Conservation (phyloP, 2,329 filamentous ascomycete species). For the Fusarium tjaetaba region DNA sequence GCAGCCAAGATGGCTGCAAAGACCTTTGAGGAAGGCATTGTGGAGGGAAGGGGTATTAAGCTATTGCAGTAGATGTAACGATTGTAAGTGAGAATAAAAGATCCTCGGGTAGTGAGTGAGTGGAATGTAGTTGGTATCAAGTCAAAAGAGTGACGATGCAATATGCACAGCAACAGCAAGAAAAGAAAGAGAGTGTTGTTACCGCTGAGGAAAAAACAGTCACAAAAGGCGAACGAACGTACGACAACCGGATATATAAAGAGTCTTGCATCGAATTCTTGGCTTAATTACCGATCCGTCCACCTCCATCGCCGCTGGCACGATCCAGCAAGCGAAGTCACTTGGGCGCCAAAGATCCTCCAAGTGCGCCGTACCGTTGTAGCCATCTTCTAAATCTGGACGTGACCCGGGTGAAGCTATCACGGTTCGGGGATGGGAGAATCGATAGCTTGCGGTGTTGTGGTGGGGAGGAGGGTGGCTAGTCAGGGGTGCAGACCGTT, state of each 20-base stretch:
- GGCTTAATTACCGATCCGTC: constrained; percentile 11
- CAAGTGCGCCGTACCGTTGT: background rate
- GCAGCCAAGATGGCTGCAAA: constrained; percentile 33
- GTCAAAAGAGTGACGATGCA: constrained; percentile 28
- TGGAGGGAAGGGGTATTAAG: background rate
- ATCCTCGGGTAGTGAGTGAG: constrained; percentile 11
- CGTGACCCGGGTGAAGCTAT: constrained; percentile 20
- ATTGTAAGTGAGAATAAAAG: constrained; percentile 12
- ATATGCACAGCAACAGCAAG: constrained; percentile 24
- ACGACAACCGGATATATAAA: constrained; percentile 18
- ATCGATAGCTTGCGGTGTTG: constrained; percentile 31
- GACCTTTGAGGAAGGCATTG: constrained; percentile 35
- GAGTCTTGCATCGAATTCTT: background rate
- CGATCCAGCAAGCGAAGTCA: background rate
- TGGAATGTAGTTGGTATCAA: constrained; percentile 16
- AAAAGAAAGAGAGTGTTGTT: constrained; percentile 30
- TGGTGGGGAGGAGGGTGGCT: background rate
- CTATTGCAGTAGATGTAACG: constrained; percentile 9
- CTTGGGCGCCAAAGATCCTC: background rate
- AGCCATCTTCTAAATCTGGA: constrained; percentile 14
- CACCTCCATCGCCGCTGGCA: constrained; percentile 1
- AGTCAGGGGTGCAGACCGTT: background rate
- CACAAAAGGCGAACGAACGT: background rate
- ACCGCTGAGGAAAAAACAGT: constrained; percentile 1
- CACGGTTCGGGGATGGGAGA: constrained; percentile 17